Evolutionary conservation across 345 rosid genomes (phyloP).

Genomic region (Populus euphratica): DNA sequence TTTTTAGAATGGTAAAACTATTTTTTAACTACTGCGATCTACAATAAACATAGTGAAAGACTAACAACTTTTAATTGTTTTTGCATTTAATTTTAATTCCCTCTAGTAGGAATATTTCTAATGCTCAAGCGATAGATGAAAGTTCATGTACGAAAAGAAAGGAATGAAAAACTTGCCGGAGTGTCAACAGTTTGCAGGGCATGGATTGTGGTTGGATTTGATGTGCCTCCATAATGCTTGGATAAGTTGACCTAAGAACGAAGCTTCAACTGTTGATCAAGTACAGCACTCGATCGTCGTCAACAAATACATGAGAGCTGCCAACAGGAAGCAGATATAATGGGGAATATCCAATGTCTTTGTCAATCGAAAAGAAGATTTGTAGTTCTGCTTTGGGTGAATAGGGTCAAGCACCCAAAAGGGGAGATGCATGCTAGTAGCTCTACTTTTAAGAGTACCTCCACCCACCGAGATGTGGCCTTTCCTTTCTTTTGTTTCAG

Average conservation of each 20-base stretch:
- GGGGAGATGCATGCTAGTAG: neutral
- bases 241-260: slow-evolving; percentile 26
- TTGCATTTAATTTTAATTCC: too few relatives aligned
- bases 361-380: neutral
- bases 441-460: too few relatives aligned
- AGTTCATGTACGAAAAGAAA: neutral
- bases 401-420: slow-evolving; percentile 3
- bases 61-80: too few relatives aligned
- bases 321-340: neutral
- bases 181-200: neutral
- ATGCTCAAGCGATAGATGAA: too few relatives aligned
- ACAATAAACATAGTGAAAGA: too few relatives aligned
- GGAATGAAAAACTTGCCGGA: neutral
- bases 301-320: too few relatives aligned
- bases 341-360: slow-evolving; percentile 11
- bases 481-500: too few relatives aligned
- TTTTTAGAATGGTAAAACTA: too few relatives aligned
- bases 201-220: slow-evolving; percentile 1
- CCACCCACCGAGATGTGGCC: too few relatives aligned
- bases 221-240: slow-evolving; percentile 28
- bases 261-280: neutral
- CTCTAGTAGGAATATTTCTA: too few relatives aligned
- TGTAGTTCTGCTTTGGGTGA: neutral
- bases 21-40: too few relatives aligned
- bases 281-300: neutral